Evolutionary conservation across 345 rosid species (phyloP).

Genomic region (Erysimum cheiranthoides): DNA sequence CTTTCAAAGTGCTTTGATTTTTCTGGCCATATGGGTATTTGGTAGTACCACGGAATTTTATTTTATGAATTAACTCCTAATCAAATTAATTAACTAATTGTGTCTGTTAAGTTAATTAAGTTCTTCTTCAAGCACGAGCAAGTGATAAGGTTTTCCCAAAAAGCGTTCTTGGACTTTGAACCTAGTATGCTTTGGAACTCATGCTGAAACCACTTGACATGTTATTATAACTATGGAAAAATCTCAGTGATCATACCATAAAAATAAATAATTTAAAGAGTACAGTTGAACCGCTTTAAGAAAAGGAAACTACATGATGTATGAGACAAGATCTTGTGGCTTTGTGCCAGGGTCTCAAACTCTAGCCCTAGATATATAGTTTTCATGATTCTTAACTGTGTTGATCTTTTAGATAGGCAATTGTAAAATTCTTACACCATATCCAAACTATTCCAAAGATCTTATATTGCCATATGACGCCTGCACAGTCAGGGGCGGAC

Average conservation of each 20-base stretch:
- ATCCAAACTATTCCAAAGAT: background rate
- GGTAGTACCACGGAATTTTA: background rate
- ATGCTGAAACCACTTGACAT: conserved; percentile 31
- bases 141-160: conserved; percentile 25
- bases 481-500: too few relatives aligned
- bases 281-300: conserved; percentile 4
- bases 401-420: background rate
- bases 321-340: background rate
- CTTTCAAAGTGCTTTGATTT: conserved; percentile 8
- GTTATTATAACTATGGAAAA: background rate
- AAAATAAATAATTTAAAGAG: background rate
- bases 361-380: background rate
- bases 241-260: conserved; percentile 2
- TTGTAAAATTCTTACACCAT: background rate
- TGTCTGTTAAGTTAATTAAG: background rate
- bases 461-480: background rate
- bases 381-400: background rate
- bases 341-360: background rate
- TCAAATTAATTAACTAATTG: background rate
- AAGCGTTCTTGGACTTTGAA: conserved; percentile 26
- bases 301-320: background rate
- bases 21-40: background rate
- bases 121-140: conserved; percentile 16
- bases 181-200: conserved; percentile 40
- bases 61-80: background rate